A percentile compares a stretch with the other conserved stretches of the same genome.
Conservation (phyloP, 2,329 filamentous ascomycete genomes). For the Paramyrothecium sp. region DNA sequence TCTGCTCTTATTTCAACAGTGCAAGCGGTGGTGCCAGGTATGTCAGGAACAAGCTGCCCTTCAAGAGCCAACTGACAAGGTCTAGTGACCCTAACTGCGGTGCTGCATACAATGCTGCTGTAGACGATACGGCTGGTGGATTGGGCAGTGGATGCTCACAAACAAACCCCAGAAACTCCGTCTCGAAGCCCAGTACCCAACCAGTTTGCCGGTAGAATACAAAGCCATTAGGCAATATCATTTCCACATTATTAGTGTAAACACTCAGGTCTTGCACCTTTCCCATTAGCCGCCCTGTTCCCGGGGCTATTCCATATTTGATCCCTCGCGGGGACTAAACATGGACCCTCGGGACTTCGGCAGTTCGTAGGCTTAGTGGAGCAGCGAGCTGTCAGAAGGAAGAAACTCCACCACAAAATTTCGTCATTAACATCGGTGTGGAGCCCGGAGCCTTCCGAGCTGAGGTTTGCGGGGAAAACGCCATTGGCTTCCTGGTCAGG, state of each 20-base stretch:
- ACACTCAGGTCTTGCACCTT: background rate
- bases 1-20: slow-evolving; percentile 50
- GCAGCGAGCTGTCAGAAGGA: too few species aligned
- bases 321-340: too few species aligned
- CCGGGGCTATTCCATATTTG: too few species aligned
- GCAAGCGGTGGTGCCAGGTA: slow-evolving; percentile 45
- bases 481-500: too few species aligned
- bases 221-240: too few species aligned
- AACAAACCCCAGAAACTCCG: slow-evolving; percentile 28
- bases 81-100: slow-evolving; percentile 46
- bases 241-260: slow-evolving; percentile 1
- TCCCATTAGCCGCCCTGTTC: slow-evolving; percentile 1
- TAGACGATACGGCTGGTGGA: slow-evolving; percentile 41
- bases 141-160: slow-evolving; percentile 28
- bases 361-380: too few species aligned
- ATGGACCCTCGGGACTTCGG: too few species aligned
- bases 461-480: too few species aligned
- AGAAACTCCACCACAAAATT: too few species aligned
- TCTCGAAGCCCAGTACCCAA: slow-evolving; percentile 18
- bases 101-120: slow-evolving; percentile 37
- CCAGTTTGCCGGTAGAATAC: slow-evolving; percentile 21
- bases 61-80: background rate
- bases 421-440: too few species aligned
- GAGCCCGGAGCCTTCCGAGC: too few species aligned
- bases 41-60: background rate